A percentile compares a stretch with the other conserved stretches of the same genome.
phyloP scores from a whole-genome alignment of 1,284 basidiomycete genomes.

The Hypsizygus ulmarius region DNA sequence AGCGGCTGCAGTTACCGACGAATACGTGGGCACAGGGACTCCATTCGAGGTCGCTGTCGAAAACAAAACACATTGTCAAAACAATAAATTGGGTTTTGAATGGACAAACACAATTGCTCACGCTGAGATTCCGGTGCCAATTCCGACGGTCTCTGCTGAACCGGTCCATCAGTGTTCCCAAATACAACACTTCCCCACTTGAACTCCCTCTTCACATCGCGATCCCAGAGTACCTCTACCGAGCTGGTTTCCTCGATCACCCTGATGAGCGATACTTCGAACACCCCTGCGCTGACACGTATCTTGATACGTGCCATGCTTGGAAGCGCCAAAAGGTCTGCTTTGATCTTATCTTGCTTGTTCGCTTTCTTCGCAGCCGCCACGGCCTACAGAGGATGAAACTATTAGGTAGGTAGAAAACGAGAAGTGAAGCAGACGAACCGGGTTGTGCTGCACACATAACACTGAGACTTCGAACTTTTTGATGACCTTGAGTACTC shows the following conservation, averaged over 20 bases:
- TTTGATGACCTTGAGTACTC: constrained; percentile 61
- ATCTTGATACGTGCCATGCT: constrained; percentile 76
- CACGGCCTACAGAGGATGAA: constrained; percentile 45
- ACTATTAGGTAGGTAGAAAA: constrained; percentile 6
- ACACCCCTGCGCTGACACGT: constrained; percentile 73
- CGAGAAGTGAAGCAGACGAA: constrained; percentile 37
- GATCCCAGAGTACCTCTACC: constrained; percentile 80
- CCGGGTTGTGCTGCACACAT: constrained; percentile 82
- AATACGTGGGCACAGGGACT: constrained; percentile 34
- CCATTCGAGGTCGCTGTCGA: constrained; percentile 17
- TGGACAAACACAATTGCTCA: constrained; percentile 21
- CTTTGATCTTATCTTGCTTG: constrained; percentile 65
- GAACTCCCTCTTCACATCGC: constrained; percentile 65
- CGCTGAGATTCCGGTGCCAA: constrained; percentile 32
- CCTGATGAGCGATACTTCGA: constrained; percentile 73
- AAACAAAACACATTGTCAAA: constrained; percentile 2
- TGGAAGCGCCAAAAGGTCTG: constrained; percentile 65
- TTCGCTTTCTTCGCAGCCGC: constrained; percentile 69
- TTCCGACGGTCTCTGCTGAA: constrained; percentile 64
- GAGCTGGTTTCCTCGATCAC: constrained; percentile 65
- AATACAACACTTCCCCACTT: constrained; percentile 79
- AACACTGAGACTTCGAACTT: constrained; percentile 72
- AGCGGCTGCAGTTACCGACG: constrained; percentile 29
- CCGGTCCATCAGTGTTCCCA: constrained; percentile 54
- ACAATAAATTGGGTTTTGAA: background rate